Evolutionary conservation across 2,329 filamentous ascomycete genomes (phyloP), one percentile per base, ranked within the genome.

Genomic region (Trichoderma sp.): DNA sequence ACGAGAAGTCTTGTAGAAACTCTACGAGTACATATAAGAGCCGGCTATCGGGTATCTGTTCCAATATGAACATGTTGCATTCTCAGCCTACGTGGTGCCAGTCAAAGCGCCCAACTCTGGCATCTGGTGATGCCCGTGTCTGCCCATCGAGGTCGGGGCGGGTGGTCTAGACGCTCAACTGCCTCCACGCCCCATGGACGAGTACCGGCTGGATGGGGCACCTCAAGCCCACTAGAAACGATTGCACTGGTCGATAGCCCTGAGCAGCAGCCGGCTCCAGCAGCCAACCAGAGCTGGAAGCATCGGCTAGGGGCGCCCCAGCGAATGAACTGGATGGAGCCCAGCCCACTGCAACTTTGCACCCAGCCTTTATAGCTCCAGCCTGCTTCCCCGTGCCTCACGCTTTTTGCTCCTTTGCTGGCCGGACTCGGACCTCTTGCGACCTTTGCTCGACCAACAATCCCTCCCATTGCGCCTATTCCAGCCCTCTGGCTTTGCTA

Each of bases 281-380:
- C 55, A 47, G 50, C 60, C 60, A 63, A 63, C 60, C 60, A 63
- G 60, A 45, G n/a, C 59, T 15, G 47, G 39, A 24, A 62, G 15
- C 44, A 52, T 26, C 17, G 19, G 48, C 50, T 34, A 47, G 50
- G 30, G 47, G 30, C 30, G 9, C 30, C 59, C 59, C 26, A 51
- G 21, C 48, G 45, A 58, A 39, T 39, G 34, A 14, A 14, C 14
- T 39, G 34, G 34, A 39, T 39, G 34, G 34, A 14, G 14, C 34
- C 34, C 34, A 39, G 34, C 54, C 62, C 54, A 24, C 21, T 24
- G 21, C 21, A 58, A 58, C 62, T 26, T 52, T 58, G 24, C 28
- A 26, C 17, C 45, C 28, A 26, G 21, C 45, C 57, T 58, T 64
- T 34, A 55, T 64, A 58, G 54, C 62, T 64, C 48, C 45, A 59